Base-by-base conservation (phyloP, 345 rosid species). In the Linum usitatissimum region DNA sequence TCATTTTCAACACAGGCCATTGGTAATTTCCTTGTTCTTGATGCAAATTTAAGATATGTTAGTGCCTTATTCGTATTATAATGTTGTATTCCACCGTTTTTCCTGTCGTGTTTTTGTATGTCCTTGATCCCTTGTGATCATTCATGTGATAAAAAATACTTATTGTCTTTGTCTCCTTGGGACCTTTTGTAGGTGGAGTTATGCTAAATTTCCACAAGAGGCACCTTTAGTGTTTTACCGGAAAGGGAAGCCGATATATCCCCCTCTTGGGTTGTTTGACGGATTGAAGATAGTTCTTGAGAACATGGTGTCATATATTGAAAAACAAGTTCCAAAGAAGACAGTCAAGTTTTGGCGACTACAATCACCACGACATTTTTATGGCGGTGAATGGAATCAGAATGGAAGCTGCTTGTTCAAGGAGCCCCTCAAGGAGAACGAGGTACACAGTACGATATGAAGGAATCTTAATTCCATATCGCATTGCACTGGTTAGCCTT, bases 381-480 rank as follows among this genome's bases (percentile, higher is more conserved):
- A 75, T 21, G 97, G 92, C 6, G 95, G 99, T 34, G 91, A 90
- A 13, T 93, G 99, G 99, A 90, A 93, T 77, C 90, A 79, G 65
- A 93, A 93, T 38, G 97, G 99, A 14, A 90, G 92, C 64, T 93
- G 99, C 79, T 78, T 87, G 69, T 83, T 86, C 30, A 77, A 78
- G 39, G 77, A 81, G 57, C 97, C 92, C 64, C 91, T 87, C 6
- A 71, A 71, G 57, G 79, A 81, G 76, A 54, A 66, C 30, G 81
- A 90, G 99, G 97, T 93, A 84, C 30, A 0, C 19, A 1, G 40
- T 71, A 30, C 31, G 1, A 19, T 23, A 23, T 23, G 28, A 23
- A 1, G 28, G 28, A 23, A 23, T 23, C 28, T 23, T 23, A 23
- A 23, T 23, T 23, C 28, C 28, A 23, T 23, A 23, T 23, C 12